phyloP scores from a whole-genome alignment of 2,329 filamentous ascomycete genomes.

The Beauveria medogensis region DNA sequence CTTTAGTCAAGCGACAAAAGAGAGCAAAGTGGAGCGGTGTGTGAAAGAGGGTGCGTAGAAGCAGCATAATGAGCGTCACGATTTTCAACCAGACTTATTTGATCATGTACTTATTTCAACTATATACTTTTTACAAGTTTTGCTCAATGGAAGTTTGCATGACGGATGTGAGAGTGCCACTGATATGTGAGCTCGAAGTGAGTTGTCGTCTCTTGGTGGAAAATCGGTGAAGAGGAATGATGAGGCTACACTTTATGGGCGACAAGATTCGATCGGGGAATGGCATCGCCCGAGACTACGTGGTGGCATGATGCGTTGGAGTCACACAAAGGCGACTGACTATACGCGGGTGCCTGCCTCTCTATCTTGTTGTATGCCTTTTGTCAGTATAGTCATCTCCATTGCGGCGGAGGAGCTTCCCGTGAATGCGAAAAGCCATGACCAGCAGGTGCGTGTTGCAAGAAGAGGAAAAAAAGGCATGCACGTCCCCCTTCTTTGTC shows the following conservation, averaged over 20 bases:
- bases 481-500: neutral
- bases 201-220: no score
- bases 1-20: constrained; percentile 11
- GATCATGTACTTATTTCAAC: constrained; percentile 6
- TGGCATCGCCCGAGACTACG: no score
- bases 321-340: neutral
- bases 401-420: neutral
- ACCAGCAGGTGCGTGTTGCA: neutral
- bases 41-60: neutral
- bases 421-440: neutral
- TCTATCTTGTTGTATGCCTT: neutral
- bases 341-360: neutral
- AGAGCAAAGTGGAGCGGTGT: neutral
- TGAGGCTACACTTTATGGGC: no score
- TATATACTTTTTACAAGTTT: neutral
- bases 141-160: no score
- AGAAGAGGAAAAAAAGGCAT: neutral
- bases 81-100: constrained; percentile 2
- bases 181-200: no score
- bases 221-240: no score
- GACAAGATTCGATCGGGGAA: no score
- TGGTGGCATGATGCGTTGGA: no score
- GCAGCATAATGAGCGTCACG: constrained; percentile 6
- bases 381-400: neutral
- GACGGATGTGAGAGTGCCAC: no score